Conservation (phyloP, 805 yeast species). For the Kluyveromyces dobzhanskii region DNA sequence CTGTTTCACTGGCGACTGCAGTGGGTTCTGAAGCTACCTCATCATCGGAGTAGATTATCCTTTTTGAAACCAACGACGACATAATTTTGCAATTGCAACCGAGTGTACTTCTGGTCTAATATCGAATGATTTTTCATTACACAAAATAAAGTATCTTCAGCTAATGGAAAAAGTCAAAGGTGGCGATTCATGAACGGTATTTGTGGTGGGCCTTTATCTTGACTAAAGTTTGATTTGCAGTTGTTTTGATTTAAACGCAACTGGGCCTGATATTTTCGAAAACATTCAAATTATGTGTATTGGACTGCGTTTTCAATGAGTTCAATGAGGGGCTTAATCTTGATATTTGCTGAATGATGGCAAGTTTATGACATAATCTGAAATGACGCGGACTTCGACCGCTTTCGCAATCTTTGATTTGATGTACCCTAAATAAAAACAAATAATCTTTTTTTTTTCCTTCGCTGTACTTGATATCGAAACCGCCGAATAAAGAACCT, state of each 20-base stretch:
- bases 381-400: too few relatives aligned
- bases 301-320: too few relatives aligned
- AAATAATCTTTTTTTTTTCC: too few relatives aligned
- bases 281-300: too few relatives aligned
- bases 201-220: not conserved
- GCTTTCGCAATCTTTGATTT: too few relatives aligned
- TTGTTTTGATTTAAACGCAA: not conserved
- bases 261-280: not conserved
- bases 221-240: not conserved
- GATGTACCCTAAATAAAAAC: too few relatives aligned
- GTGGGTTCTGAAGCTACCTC: not conserved
- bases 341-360: too few relatives aligned
- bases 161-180: not conserved
- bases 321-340: too few relatives aligned
- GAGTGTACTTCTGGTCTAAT: not conserved
- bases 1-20: slow-evolving; percentile 1
- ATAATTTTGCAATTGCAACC: not conserved
- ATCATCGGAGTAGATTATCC: not conserved
- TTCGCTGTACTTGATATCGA: too few relatives aligned
- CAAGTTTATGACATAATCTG: too few relatives aligned
- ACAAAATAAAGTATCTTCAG: not conserved
- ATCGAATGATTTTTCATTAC: not conserved
- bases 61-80: not conserved
- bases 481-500: too few relatives aligned
- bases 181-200: not conserved